Conservation (phyloP, 495 filamentous ascomycete genomes). For the Astrothelium subdiscretum region DNA sequence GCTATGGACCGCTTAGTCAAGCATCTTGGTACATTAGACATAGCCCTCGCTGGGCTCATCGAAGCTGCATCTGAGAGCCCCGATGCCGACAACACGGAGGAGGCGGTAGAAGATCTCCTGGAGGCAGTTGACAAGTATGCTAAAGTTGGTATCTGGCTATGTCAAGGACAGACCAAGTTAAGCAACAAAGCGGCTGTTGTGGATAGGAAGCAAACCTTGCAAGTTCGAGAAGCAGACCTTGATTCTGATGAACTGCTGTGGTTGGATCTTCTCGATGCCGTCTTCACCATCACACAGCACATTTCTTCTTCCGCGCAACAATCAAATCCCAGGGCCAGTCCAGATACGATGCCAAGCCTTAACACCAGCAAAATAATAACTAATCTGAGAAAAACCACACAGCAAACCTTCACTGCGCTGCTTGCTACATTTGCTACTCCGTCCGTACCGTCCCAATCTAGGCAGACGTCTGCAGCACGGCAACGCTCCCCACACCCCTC, state of each 20-base stretch:
- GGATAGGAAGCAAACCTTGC: constrained; percentile 31
- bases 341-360: constrained; percentile 6
- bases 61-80: constrained; percentile 41
- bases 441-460: constrained; percentile 33
- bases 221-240: constrained; percentile 44
- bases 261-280: constrained; percentile 78
- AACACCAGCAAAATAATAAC: constrained; percentile 39
- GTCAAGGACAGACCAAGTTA: constrained; percentile 61
- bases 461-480: constrained; percentile 30
- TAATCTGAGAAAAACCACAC: constrained; percentile 65
- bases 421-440: constrained; percentile 37
- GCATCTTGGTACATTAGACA: constrained; percentile 68
- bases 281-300: constrained; percentile 66
- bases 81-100: constrained; percentile 41
- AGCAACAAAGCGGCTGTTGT: constrained; percentile 21
- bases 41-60: constrained; percentile 63
- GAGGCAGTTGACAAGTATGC: constrained; percentile 76
- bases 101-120: constrained; percentile 51
- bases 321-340: constrained; percentile 2
- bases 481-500: constrained; percentile 19
- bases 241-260: constrained; percentile 72
- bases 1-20: constrained; percentile 75
- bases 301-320: constrained; percentile 17
- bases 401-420: constrained; percentile 81
- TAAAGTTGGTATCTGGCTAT: constrained; percentile 88